Conservation (phyloP, 371 early-diverging fungal genomes). For the Rhizopus sp. region DNA sequence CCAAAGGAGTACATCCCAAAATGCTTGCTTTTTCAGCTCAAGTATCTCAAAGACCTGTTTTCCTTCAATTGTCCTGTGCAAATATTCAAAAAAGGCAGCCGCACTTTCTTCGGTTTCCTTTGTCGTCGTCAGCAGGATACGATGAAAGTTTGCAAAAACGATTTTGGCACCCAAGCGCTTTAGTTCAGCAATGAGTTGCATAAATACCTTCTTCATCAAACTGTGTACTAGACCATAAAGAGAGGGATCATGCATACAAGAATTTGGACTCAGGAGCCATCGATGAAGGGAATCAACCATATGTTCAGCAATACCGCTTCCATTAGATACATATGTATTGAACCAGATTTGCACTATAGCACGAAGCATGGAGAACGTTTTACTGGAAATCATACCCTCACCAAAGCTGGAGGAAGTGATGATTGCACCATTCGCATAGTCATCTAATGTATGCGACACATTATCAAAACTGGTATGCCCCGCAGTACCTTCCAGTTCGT, state of each 20-base stretch:
- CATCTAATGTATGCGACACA: slow-evolving; percentile 50
- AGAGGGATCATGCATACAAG: slow-evolving; percentile 86
- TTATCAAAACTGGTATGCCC: slow-evolving; percentile 50
- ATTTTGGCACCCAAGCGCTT: slow-evolving; percentile 74
- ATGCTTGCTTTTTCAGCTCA: slow-evolving; percentile 61
- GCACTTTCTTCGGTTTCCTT: slow-evolving; percentile 77
- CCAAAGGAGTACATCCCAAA: slow-evolving; percentile 89
- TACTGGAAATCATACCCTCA: slow-evolving; percentile 62
- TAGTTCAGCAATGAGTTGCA: slow-evolving; percentile 81
- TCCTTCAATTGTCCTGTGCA: slow-evolving; percentile 65
- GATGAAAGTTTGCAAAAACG: slow-evolving; percentile 80
- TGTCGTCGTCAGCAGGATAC: slow-evolving; percentile 78
- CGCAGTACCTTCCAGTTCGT: slow-evolving; percentile 75
- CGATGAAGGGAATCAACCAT: slow-evolving; percentile 85
- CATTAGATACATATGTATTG: slow-evolving; percentile 41
- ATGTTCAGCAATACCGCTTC: slow-evolving; percentile 55
- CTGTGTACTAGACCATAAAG: slow-evolving; percentile 75
- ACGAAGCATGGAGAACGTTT: slow-evolving; percentile 76
- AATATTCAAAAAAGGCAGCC: slow-evolving; percentile 70
- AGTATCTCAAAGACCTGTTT: slow-evolving; percentile 78
- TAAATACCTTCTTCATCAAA: slow-evolving; percentile 87
- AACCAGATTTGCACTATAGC: slow-evolving; percentile 79
- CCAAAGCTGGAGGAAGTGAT: slow-evolving; percentile 48
- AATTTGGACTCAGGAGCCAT: slow-evolving; percentile 80
- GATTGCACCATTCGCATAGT: slow-evolving; percentile 49